Percentiles rank a stretch among this genome's conserved stretches.
phyloP scores from a whole-genome alignment of 148 eudicot genomes.

The Vaccinium macrocarpon region DNA sequence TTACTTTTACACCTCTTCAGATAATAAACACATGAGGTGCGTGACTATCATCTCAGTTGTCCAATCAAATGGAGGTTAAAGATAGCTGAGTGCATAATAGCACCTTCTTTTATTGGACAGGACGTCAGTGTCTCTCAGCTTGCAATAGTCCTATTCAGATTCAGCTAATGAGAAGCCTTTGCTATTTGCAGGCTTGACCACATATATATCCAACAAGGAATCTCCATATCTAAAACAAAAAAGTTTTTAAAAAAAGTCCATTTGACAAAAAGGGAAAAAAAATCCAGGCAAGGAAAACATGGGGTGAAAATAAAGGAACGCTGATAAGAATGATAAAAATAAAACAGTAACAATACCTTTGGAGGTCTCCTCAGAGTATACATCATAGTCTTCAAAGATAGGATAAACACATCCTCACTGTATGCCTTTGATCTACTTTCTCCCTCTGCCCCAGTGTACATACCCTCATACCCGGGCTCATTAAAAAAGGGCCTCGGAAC shows the following conservation, averaged over 20 bases:
- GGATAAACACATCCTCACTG: conserved; percentile 56
- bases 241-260: background rate
- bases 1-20: background rate
- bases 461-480: conserved; percentile 69
- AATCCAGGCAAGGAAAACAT: background rate
- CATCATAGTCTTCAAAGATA: conserved; percentile 68
- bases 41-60: background rate
- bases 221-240: background rate
- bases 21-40: background rate
- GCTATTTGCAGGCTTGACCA: background rate
- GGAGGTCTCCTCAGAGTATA: conserved; percentile 69
- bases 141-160: background rate
- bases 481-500: conserved; percentile 78
- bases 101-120: background rate
- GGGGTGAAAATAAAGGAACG: background rate
- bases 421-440: conserved; percentile 45
- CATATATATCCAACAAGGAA: background rate
- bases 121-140: background rate
- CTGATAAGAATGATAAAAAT: background rate
- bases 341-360: conserved; percentile 41
- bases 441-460: conserved; percentile 37
- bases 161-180: background rate
- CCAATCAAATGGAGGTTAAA: background rate
- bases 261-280: background rate
- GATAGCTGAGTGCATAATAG: background rate